A percentile compares a stretch with the other conserved stretches of the same genome.
Conservation (phyloP, 2,329 filamentous ascomycete species). For the Xylariaceae sp. region DNA sequence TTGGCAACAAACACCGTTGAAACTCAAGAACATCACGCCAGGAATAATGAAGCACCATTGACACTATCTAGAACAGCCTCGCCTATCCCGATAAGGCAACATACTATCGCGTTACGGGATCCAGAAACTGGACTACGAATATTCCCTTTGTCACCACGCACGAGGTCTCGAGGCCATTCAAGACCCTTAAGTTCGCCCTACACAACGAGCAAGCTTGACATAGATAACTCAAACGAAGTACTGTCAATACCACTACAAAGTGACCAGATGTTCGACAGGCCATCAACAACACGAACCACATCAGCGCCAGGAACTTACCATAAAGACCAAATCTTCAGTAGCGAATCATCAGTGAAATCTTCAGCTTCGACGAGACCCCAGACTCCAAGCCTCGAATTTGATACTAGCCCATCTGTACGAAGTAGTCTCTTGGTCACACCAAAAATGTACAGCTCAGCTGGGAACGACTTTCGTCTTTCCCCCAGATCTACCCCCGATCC, state of each 20-base stretch:
- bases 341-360: conserved; percentile 1
- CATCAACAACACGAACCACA: background rate
- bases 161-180: background rate
- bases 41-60: background rate
- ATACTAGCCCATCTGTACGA: conserved; percentile 23
- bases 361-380: conserved; percentile 22
- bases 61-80: conserved; percentile 12
- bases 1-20: conserved; percentile 2
- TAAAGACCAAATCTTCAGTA: background rate
- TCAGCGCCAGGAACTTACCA: background rate
- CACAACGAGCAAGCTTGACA: background rate
- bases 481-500: conserved; percentile 14
- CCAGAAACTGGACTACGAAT: conserved; percentile 21
- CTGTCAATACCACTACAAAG: too few relatives aligned
- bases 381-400: conserved; percentile 28
- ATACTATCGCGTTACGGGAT: conserved; percentile 15
- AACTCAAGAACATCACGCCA: conserved; percentile 3
- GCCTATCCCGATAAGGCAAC: conserved; percentile 14
- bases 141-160: conserved; percentile 22
- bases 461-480: conserved; percentile 9
- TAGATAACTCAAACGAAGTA: background rate
- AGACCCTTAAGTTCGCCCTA: background rate
- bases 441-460: conserved; percentile 17
- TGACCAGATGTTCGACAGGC: too few relatives aligned
- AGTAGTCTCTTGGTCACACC: conserved; percentile 30